phyloP scores from a whole-genome alignment of 768 basidiomycete genomes.

The Lanmaoa pseudosensibilis region DNA sequence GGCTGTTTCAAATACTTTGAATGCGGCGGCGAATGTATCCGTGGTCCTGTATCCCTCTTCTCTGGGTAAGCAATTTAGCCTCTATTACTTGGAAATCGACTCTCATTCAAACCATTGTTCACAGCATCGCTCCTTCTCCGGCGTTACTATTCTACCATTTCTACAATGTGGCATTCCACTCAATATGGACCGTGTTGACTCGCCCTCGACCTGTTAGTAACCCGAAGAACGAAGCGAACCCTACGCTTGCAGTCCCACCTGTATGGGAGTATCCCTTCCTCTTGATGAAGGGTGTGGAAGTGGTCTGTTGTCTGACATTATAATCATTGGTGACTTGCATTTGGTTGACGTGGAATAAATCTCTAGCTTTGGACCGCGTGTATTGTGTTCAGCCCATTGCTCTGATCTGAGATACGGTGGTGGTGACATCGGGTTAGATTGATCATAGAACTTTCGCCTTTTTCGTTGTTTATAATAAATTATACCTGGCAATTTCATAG shows the following conservation, averaged over 20 bases:
- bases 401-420: conserved; percentile 87
- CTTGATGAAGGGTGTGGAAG: conserved; percentile 56
- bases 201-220: conserved; percentile 39
- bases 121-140: conserved; percentile 79
- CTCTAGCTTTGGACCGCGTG: conserved; percentile 88
- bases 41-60: conserved; percentile 86
- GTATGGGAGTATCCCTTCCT: conserved; percentile 70
- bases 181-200: conserved; percentile 87
- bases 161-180: conserved; percentile 93
- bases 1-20: conserved; percentile 99
- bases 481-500: conserved; percentile 9
- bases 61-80: conserved; percentile 62
- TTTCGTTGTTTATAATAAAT: neutral
- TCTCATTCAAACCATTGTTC: neutral
- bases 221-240: conserved; percentile 33
- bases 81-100: neutral
- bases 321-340: neutral
- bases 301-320: conserved; percentile 53
- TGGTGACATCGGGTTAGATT: conserved; percentile 39
- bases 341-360: neutral
- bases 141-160: conserved; percentile 85
- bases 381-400: conserved; percentile 81
- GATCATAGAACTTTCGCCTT: neutral
- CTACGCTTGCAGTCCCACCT: conserved; percentile 41
- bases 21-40: conserved; percentile 83